Evolutionary conservation across 805 yeast species (phyloP).

Genomic region (Teunomyces pallodes): DNA sequence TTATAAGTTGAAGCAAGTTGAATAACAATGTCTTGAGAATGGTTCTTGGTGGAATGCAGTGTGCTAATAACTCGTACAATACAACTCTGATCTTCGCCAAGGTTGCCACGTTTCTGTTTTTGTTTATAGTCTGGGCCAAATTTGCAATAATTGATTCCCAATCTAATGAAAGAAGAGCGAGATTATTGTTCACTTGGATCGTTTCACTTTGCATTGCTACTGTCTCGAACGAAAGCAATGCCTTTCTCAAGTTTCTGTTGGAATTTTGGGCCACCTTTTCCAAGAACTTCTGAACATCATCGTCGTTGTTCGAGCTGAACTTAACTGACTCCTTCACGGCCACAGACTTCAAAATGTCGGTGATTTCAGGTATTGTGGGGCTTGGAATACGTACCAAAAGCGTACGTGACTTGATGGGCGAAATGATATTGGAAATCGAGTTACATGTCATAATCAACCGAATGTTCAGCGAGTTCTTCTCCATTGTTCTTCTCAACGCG

Average conservation of each 20-base stretch:
- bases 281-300: constrained; percentile 35
- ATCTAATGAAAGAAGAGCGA: constrained; percentile 66
- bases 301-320: constrained; percentile 40
- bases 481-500: constrained; percentile 94
- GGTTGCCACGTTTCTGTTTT: constrained; percentile 62
- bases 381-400: constrained; percentile 83
- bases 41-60: constrained; percentile 88
- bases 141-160: constrained; percentile 82
- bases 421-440: constrained; percentile 86
- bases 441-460: constrained; percentile 83
- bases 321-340: constrained; percentile 52
- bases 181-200: constrained; percentile 40
- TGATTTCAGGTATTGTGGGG: constrained; percentile 63
- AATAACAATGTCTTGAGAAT: constrained; percentile 61
- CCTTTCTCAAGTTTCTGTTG: constrained; percentile 73
- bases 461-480: constrained; percentile 84
- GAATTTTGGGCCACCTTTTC: constrained; percentile 52
- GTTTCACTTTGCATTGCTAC: constrained; percentile 66
- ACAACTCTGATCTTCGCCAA: constrained; percentile 61
- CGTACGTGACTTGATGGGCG: constrained; percentile 93
- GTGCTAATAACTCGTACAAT: constrained; percentile 82
- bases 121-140: constrained; percentile 58
- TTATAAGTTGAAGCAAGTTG: constrained; percentile 34
- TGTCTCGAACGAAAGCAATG: constrained; percentile 79
- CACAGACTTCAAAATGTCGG: constrained; percentile 51